Percentiles rank a stretch among this genome's conserved stretches.
Evolutionary conservation across 2,329 filamentous ascomycete species (phyloP).

Genomic region (Clarireedia sp.): DNA sequence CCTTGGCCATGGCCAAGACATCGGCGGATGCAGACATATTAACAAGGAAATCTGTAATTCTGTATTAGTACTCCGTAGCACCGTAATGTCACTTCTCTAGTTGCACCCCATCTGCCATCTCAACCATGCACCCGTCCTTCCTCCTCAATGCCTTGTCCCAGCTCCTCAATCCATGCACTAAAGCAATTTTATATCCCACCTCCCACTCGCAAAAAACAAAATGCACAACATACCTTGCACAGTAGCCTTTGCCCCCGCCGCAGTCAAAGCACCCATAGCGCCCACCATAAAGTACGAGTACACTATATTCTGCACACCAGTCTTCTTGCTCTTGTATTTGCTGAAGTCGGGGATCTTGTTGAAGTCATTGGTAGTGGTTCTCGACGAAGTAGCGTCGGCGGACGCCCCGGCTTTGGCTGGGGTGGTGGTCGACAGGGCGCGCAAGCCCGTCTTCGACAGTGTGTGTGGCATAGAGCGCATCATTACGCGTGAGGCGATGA

Average conservation of each 20-base stretch:
- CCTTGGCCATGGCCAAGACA: slow-evolving; percentile 98
- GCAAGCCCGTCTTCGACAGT: slow-evolving; percentile 33
- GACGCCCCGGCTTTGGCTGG: slow-evolving; percentile 16
- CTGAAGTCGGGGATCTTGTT: slow-evolving; percentile 77
- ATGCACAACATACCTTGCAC: slow-evolving; percentile 72
- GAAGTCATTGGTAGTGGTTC: slow-evolving; percentile 6
- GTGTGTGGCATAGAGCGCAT: slow-evolving; percentile 46
- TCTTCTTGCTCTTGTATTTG: slow-evolving; percentile 70
- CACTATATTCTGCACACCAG: slow-evolving; percentile 68
- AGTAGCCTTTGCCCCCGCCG: slow-evolving; percentile 93
- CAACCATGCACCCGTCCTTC: background rate
- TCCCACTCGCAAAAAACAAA: background rate
- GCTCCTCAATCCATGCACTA: background rate
- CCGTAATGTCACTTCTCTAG: slow-evolving; percentile 10
- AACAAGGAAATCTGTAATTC: slow-evolving; percentile 83
- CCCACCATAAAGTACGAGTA: slow-evolving; percentile 99
- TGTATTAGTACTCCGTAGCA: slow-evolving; percentile 7
- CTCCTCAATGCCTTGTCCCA: background rate
- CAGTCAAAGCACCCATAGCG: slow-evolving; percentile 82
- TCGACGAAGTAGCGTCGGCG: background rate
- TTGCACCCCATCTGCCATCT: slow-evolving; percentile 8
- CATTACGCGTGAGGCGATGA: slow-evolving; percentile 61
- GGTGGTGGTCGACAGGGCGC: slow-evolving; percentile 45
- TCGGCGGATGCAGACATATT: slow-evolving; percentile 99
- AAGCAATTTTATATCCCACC: background rate